Evolutionary conservation across 768 basidiomycete species (phyloP), one percentile per base, ranked within the genome.

Genomic region (Serendipita vermifera): DNA sequence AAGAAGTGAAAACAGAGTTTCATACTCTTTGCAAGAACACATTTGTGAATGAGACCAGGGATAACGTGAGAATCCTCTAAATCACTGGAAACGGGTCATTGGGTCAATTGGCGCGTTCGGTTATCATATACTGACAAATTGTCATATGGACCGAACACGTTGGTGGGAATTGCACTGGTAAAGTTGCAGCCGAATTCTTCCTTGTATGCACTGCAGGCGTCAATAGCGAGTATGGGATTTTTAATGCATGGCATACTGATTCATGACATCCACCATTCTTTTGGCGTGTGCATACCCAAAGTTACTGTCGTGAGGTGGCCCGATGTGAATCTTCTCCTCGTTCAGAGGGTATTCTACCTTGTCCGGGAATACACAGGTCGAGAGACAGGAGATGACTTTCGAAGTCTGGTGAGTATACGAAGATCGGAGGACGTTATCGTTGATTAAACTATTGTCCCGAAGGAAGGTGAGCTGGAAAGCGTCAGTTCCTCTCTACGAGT

Each of bases 251-350:
- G 59, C 83, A 57, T 58, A 92, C 92, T 86, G 91, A 66, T 97
- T 97, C 66, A 90, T 86, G 1, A 96, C 82, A 66, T 97, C 94
- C 5, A 98, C 90, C 76, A 97, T 78, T 17, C 93, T 78, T 71
- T 98, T 98, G 38, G 90, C 92, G 63, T 97, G 85, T 1, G 94
- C 87, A 64, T 98, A 98, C 29, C 93, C 94, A 71, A 89, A 97
- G 76, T 97, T 97, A 62, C 87, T 90, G 57, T 83, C 75, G 66
- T 98, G 94, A 4, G 93, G 93, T 20, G 87, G 88, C 17, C 93
- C 93, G 33, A 77, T 75, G 69, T 98, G 94, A 57, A 98, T 84
- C 72, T 92, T 93, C 62, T 76, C 79, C 71, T 98, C 93, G 62
- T 90, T 86, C 26, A 98, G 78, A 13, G 93, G 94, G 67, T 93